phyloP scores from a whole-genome alignment of 495 filamentous ascomycete genomes.

The Apiosordaria backusii region DNA sequence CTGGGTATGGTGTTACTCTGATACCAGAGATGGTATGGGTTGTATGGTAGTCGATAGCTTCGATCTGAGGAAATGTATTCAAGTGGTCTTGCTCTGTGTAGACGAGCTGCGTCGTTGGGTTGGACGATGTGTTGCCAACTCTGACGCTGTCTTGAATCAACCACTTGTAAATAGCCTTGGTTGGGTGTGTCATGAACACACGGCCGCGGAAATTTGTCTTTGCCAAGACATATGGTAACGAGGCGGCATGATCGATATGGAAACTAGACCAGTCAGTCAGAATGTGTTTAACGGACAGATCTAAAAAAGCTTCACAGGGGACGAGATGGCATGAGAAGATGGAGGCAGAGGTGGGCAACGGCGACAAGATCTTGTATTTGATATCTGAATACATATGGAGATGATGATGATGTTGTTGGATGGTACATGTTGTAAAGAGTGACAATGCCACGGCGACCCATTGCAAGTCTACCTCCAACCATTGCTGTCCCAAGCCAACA shows the following conservation, averaged over 20 bases:
- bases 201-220: conserved; percentile 97
- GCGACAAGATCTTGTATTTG: conserved; percentile 36
- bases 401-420: conserved; percentile 16
- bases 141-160: conserved; percentile 94
- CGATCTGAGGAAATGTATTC: conserved; percentile 85
- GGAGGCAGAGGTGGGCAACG: conserved; percentile 24
- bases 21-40: conserved; percentile 96
- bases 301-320: background rate
- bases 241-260: conserved; percentile 94
- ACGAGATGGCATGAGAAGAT: background rate
- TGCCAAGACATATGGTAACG: conserved; percentile 91
- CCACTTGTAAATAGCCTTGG: conserved; percentile 99
- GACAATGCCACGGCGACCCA: conserved; percentile 2
- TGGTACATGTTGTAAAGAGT: conserved; percentile 24
- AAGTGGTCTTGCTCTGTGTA: conserved; percentile 95
- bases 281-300: too few species aligned
- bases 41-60: conserved; percentile 97
- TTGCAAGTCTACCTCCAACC: conserved; percentile 22
- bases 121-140: conserved; percentile 75
- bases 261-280: conserved; percentile 61
- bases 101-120: conserved; percentile 67
- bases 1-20: conserved; percentile 92
- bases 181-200: conserved; percentile 98
- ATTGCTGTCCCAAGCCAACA: conserved; percentile 24
- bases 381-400: conserved; percentile 33